Conservation (phyloP, 1,139 yeast species). For the Trichomonascaceae sp. region DNA sequence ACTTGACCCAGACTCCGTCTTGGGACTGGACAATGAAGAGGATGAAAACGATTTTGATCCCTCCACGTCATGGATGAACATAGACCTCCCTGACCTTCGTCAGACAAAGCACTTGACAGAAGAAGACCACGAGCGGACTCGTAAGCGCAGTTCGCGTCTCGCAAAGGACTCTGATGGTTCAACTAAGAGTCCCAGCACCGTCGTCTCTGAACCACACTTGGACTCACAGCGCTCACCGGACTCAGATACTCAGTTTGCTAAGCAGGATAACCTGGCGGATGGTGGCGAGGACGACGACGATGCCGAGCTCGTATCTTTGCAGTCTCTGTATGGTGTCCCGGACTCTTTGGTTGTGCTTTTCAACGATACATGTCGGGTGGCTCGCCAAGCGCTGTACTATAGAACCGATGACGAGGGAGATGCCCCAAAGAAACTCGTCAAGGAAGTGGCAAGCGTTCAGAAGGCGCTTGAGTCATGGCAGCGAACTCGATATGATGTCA, state of each 20-base stretch:
- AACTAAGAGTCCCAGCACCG: constrained; percentile 11
- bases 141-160: neutral
- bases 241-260: too few species aligned
- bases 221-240: too few species aligned
- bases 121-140: too few species aligned
- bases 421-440: constrained; percentile 32
- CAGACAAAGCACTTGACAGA: constrained; percentile 1
- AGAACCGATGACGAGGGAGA: constrained; percentile 18
- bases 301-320: constrained; percentile 48
- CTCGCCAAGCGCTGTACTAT: constrained; percentile 49
- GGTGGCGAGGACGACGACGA: constrained; percentile 15
- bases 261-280: too few species aligned
- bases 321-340: constrained; percentile 75
- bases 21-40: constrained; percentile 8
- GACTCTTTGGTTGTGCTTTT: constrained; percentile 63
- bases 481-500: constrained; percentile 24
- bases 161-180: neutral
- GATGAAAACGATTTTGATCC: constrained; percentile 6
- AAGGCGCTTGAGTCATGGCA: constrained; percentile 48
- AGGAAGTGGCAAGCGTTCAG: constrained; percentile 37
- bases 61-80: constrained; percentile 13
- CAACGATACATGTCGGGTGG: constrained; percentile 31
- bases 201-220: constrained; percentile 3
- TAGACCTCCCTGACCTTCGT: constrained; percentile 16
- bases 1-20: constrained; percentile 12